Conservation (phyloP, 768 basidiomycete species). For the Lactarius psammicola region DNA sequence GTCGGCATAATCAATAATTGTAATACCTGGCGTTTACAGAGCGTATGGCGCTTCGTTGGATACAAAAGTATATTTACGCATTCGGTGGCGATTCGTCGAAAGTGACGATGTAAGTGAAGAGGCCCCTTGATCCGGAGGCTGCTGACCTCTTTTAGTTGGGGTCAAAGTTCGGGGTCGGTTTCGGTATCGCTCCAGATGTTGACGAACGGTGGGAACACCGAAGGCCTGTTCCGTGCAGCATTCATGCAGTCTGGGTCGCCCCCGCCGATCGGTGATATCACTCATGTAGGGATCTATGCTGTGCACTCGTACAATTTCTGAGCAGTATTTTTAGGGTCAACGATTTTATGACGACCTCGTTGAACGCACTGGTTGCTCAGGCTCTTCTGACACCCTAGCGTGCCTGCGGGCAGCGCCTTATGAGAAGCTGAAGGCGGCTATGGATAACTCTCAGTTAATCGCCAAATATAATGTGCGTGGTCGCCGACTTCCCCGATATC, state of each 20-base stretch:
- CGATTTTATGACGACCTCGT: slow-evolving; percentile 44
- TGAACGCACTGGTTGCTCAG: slow-evolving; percentile 39
- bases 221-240: slow-evolving; percentile 41
- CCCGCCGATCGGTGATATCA: slow-evolving; percentile 34
- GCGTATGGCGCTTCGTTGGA: too few relatives aligned
- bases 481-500: not conserved
- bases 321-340: slow-evolving; percentile 31
- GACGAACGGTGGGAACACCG: slow-evolving; percentile 38
- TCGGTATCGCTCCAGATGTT: slow-evolving; percentile 45
- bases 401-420: slow-evolving; percentile 44
- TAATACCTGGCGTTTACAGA: slow-evolving; percentile 37
- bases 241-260: slow-evolving; percentile 47
- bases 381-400: slow-evolving; percentile 38
- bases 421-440: slow-evolving; percentile 33
- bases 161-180: slow-evolving; percentile 54
- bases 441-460: slow-evolving; percentile 35
- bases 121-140: slow-evolving; percentile 7
- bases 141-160: slow-evolving; percentile 39
- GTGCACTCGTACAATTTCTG: not conserved
- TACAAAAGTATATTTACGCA: slow-evolving; percentile 52
- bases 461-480: slow-evolving; percentile 36
- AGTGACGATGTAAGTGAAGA: slow-evolving; percentile 49
- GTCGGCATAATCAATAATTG: not conserved
- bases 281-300: slow-evolving; percentile 36
- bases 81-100: slow-evolving; percentile 65